A percentile compares a stretch with the other conserved stretches of the same genome.
These are phyloP conservation scores for Parmelia sp. DNA, from an alignment of 495 filamentous ascomycete genomes.

Conservation along the genomic window DNA sequence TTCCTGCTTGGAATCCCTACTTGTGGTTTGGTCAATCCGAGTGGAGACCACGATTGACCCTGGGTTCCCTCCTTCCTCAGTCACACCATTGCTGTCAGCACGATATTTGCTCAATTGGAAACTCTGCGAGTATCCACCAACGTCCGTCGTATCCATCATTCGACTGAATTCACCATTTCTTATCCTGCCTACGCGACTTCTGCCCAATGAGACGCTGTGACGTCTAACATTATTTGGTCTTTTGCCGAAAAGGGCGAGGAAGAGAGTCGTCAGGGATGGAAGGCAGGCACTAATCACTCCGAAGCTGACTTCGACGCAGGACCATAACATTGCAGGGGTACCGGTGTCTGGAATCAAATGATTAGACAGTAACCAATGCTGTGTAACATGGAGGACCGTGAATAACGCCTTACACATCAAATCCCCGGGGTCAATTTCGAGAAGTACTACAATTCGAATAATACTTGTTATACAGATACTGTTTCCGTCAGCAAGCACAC, in stretches of 20 bases:
- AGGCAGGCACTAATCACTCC: constrained; percentile 9
- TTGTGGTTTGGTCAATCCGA: too few relatives aligned
- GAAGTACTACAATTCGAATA: background rate
- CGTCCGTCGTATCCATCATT: background rate
- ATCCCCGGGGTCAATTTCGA: background rate
- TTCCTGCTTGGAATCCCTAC: too few relatives aligned
- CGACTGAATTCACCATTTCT: background rate
- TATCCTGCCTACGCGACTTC: background rate
- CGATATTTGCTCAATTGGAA: too few relatives aligned
- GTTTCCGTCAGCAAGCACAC: background rate
- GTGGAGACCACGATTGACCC: too few relatives aligned
- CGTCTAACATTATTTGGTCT: background rate
- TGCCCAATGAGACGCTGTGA: background rate
- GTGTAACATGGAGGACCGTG: too few relatives aligned
- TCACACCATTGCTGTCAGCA: too few relatives aligned
- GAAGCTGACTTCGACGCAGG: constrained; percentile 6
- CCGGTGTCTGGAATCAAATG: background rate
- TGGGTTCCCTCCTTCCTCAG: too few relatives aligned
- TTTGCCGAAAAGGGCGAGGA: background rate
- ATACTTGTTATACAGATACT: background rate
- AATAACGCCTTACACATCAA: background rate
- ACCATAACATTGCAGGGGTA: constrained; percentile 1
- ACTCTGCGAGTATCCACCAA: too few relatives aligned
- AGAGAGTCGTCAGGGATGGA: constrained; percentile 5
- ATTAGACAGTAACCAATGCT: background rate